These are phyloP conservation scores for Camelina neglecta DNA, from an alignment of 345 rosid species.

Conservation along the genomic window DNA sequence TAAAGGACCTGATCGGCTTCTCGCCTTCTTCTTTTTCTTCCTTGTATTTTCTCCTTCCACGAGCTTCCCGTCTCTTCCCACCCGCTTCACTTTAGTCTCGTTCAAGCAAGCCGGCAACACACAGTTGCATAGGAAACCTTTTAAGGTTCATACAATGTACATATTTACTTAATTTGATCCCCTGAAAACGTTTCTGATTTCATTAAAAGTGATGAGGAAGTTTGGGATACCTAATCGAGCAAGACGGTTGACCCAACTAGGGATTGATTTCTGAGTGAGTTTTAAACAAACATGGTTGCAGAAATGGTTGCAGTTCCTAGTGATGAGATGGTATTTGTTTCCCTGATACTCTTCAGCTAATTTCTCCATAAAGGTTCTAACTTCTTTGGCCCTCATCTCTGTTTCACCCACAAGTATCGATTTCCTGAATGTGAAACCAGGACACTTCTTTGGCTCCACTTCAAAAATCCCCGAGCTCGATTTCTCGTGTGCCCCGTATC, in stretches of 20 bases:
- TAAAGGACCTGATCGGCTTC: slow-evolving; percentile 41
- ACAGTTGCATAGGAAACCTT: slow-evolving; percentile 88
- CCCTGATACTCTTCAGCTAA: slow-evolving; percentile 73
- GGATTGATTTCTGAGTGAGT: slow-evolving; percentile 74
- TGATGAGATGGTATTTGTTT: slow-evolving; percentile 79
- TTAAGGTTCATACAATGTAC: background rate
- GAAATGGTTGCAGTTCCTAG: slow-evolving; percentile 96
- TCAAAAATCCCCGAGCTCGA: slow-evolving; percentile 80
- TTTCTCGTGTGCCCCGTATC: slow-evolving; percentile 90
- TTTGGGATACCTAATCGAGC: slow-evolving; percentile 78
- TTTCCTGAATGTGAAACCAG: slow-evolving; percentile 86
- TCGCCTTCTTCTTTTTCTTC: slow-evolving; percentile 31
- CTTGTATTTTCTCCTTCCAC: slow-evolving; percentile 63
- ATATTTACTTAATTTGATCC: background rate
- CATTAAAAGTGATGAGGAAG: background rate
- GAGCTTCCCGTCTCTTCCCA: slow-evolving; percentile 45
- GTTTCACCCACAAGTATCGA: slow-evolving; percentile 91
- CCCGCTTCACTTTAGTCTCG: slow-evolving; percentile 62
- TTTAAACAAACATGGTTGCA: slow-evolving; percentile 75
- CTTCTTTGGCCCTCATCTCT: slow-evolving; percentile 79
- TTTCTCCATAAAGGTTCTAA: slow-evolving; percentile 71
- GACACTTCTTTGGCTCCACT: slow-evolving; percentile 90
- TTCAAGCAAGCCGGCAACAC: slow-evolving; percentile 85
- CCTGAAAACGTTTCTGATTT: background rate
- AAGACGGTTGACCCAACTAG: slow-evolving; percentile 95